These are phyloP conservation scores for Mortierella sp. DNA, from an alignment of 371 early-diverging fungal species.

Conservation along the genomic window DNA sequence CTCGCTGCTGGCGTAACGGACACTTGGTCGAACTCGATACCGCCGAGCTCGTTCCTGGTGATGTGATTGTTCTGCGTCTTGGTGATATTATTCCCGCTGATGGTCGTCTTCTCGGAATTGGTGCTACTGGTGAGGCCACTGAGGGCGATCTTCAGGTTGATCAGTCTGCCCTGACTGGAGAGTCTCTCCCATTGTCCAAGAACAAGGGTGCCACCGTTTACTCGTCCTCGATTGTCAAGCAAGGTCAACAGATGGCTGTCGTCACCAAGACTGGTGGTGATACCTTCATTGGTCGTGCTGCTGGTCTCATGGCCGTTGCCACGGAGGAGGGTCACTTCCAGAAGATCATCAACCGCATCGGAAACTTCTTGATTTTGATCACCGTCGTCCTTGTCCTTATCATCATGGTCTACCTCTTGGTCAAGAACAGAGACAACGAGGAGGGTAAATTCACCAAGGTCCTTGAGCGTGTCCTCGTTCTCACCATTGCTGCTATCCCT, in stretches of 20 bases:
- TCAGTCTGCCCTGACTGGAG: conserved; percentile 96
- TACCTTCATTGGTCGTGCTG: conserved; percentile 91
- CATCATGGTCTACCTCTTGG: conserved; percentile 78
- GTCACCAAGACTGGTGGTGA: conserved; percentile 86
- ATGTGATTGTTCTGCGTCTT: conserved; percentile 87
- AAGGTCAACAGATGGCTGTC: conserved; percentile 87
- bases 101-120: conserved; percentile 85
- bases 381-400: conserved; percentile 84
- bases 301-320: conserved; percentile 84
- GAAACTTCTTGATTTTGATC: conserved; percentile 89
- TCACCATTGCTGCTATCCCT: conserved; percentile 97
- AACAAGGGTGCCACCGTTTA: conserved; percentile 81
- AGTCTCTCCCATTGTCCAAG: conserved; percentile 88
- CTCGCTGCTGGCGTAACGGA: conserved; percentile 82
- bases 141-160: conserved; percentile 87
- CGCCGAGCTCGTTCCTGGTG: conserved; percentile 85
- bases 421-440: conserved; percentile 43
- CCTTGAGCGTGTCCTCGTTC: conserved; percentile 84
- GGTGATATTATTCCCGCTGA: conserved; percentile 98
- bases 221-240: conserved; percentile 85
- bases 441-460: conserved; percentile 61
- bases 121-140: conserved; percentile 80
- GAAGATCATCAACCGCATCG: conserved; percentile 91
- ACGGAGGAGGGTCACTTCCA: conserved; percentile 87
- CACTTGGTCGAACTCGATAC: conserved; percentile 84